phyloP scores from a whole-genome alignment of 2,329 filamentous ascomycete species.

The Claviceps humidiphila region DNA sequence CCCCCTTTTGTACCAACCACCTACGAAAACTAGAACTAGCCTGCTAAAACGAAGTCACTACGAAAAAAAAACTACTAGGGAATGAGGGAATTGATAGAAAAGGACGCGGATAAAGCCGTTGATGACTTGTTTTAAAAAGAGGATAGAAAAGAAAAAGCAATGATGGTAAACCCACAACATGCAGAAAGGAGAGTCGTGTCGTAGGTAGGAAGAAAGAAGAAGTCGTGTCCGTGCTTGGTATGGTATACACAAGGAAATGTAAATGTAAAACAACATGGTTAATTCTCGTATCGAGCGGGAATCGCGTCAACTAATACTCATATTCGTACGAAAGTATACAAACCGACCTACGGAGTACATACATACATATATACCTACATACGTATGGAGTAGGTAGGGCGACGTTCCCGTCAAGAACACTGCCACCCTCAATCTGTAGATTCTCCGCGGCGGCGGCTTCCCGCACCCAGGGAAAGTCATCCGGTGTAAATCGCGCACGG shows the following conservation, averaged over 20 bases:
- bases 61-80: conserved; percentile 41
- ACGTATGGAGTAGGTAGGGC: too few species aligned
- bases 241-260: neutral
- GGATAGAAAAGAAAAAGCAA: neutral
- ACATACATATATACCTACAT: too few species aligned
- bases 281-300: neutral
- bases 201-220: neutral
- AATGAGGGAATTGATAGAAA: conserved; percentile 87
- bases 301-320: neutral
- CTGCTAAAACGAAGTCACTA: conserved; percentile 11
- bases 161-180: neutral
- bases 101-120: conserved; percentile 86
- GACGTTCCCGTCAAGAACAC: neutral
- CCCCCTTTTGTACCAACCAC: too few species aligned
- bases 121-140: conserved; percentile 58
- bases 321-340: neutral
- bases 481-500: neutral
- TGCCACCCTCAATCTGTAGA: neutral
- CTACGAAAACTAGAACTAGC: neutral
- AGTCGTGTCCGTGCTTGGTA: neutral
- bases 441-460: neutral
- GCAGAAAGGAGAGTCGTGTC: neutral
- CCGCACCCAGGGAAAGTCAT: neutral
- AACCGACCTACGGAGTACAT: too few species aligned
- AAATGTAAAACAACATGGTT: neutral